phyloP scores from a whole-genome alignment of 1,284 basidiomycete species.

The Melampsora occidentalis region DNA sequence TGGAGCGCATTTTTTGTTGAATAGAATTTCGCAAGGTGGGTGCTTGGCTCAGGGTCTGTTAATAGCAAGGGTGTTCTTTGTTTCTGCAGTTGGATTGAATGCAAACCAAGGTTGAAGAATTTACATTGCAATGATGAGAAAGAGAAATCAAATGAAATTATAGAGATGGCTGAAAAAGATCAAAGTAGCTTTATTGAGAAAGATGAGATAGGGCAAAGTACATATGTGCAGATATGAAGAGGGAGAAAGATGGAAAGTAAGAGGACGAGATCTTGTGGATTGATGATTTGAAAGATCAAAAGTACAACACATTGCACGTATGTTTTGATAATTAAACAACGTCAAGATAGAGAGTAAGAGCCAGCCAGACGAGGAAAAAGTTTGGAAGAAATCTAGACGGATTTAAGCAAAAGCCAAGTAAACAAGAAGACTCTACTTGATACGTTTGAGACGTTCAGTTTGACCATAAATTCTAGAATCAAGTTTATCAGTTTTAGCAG shows the following conservation, averaged over 20 bases:
- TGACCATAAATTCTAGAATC: slow-evolving; percentile 54
- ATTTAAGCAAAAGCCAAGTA: background rate
- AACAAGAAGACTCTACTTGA: slow-evolving; percentile 11
- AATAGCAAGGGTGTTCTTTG: too few relatives aligned
- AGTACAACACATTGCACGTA: background rate
- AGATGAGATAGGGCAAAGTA: background rate
- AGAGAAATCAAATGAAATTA: background rate
- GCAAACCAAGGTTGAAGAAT: too few relatives aligned
- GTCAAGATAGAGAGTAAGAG: background rate
- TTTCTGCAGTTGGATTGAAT: too few relatives aligned
- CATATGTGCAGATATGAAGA: background rate
- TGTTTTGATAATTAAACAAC: background rate
- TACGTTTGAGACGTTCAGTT: slow-evolving; percentile 36
- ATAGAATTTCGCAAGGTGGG: too few relatives aligned
- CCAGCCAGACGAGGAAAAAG: background rate
- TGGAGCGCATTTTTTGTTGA: too few relatives aligned
- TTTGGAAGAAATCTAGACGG: too few relatives aligned
- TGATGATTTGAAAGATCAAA: background rate
- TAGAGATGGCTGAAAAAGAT: background rate
- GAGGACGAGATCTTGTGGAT: background rate
- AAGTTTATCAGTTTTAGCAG: slow-evolving; percentile 66
- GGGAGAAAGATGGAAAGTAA: background rate
- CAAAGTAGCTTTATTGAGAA: background rate
- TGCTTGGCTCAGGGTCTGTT: too few relatives aligned
- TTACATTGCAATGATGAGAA: background rate